Percentiles rank a stretch among this genome's conserved stretches.
phyloP scores from a whole-genome alignment of 768 basidiomycete species.

The Rhizopogon vinicolor region DNA sequence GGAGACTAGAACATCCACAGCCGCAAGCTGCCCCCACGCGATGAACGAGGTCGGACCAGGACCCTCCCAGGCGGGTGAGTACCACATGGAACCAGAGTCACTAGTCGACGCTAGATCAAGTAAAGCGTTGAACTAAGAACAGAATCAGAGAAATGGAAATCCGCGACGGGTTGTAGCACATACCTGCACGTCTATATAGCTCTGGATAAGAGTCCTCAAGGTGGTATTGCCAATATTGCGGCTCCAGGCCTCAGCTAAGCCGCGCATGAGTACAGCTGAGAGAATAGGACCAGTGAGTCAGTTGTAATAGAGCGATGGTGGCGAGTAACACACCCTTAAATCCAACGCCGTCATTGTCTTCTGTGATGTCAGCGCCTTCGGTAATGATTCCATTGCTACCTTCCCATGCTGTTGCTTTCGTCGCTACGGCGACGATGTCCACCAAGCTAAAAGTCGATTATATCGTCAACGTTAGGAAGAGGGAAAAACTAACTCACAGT shows the following conservation, averaged over 20 bases:
- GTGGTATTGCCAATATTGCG: slow-evolving; percentile 32
- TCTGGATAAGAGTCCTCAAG: slow-evolving; percentile 38
- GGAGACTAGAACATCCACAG: neutral
- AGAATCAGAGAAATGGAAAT: neutral
- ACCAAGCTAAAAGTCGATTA: slow-evolving; percentile 25
- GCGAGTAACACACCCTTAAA: slow-evolving; percentile 39
- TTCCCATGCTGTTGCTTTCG: slow-evolving; percentile 44
- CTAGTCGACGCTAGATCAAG: slow-evolving; percentile 1
- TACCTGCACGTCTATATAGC: slow-evolving; percentile 51
- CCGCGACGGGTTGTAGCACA: neutral
- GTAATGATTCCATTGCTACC: slow-evolving; percentile 47
- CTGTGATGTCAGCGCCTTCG: slow-evolving; percentile 37
- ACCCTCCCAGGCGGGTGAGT: slow-evolving; percentile 6
- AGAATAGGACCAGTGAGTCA: neutral
- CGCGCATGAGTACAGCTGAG: slow-evolving; percentile 42
- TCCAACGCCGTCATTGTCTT: slow-evolving; percentile 43
- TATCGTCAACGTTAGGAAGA: slow-evolving; percentile 1
- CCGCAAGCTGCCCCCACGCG: slow-evolving; percentile 4
- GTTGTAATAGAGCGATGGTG: neutral
- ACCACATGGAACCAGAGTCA: slow-evolving; percentile 1
- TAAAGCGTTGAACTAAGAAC: slow-evolving; percentile 2
- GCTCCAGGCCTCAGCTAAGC: slow-evolving; percentile 40
- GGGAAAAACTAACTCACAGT: slow-evolving; percentile 27
- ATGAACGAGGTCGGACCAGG: slow-evolving; percentile 3
- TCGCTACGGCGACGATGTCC: slow-evolving; percentile 33